Base-by-base conservation (phyloP, 1,139 yeast genomes). In the Diutina ranongensis region DNA sequence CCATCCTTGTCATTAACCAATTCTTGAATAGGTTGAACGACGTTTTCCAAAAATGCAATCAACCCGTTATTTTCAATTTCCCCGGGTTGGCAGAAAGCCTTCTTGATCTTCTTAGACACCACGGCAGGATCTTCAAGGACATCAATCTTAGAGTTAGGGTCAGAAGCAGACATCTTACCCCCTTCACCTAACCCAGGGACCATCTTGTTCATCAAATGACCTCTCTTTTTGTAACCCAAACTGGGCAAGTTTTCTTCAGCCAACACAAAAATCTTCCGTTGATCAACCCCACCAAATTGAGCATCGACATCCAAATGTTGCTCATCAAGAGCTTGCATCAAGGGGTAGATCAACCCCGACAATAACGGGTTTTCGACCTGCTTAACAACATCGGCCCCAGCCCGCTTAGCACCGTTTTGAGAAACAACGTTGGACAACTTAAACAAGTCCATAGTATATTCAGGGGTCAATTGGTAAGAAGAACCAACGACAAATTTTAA, bases 301-400 rank as follows among this genome's bases (percentile, higher is more conserved):
- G 79, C 96, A 64, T 94, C 99, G 35, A 80, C 89, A 32, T 71
- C 83, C 58, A 94, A 76, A 63, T 83, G 82, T 59, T 94, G 83
- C 67, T 94, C 99, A 64, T 94, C 99, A 50, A 94, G 75, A 2
- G 97, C 97, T 68, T 94, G 99, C 98, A 94, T 92, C 59, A 94
- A 77, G 47, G 99, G 99, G 65, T 94, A 94, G 56, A 94, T 86
- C 62, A 94, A 76, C 4, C 98, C 98, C 32, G 94, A 82, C 52
- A 94, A 76, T 54, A 89, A 75, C 33, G 98, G 98, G 64, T 88
- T 88, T 42, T 87, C 80, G 46, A 89, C 97, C 68, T 94, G 98
- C 64, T 94, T 94, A 52, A 94, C 99, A 48, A 94, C 99, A 65
- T 94, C 99, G 13, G 99, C 98, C 61, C 99, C 99, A 1, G 99